phyloP scores from a whole-genome alignment of 176 grass and related monocot genomes.

The Elymus sibiricus region DNA sequence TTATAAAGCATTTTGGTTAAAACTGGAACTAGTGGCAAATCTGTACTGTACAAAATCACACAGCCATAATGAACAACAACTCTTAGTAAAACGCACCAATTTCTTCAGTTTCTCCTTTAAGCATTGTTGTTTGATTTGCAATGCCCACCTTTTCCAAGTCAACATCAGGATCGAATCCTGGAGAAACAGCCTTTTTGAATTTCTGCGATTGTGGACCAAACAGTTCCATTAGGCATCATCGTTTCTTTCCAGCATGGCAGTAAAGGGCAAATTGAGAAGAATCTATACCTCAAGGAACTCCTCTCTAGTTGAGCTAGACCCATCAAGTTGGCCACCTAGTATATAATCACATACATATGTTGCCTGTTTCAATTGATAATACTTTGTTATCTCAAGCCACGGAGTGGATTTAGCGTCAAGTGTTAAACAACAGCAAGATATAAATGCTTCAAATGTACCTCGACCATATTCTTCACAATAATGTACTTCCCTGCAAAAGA shows the following conservation, averaged over 20 bases:
- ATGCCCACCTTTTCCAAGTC: conserved; percentile 84
- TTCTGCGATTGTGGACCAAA: conserved; percentile 48
- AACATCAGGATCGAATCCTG: conserved; percentile 94
- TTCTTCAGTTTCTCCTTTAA: conserved; percentile 99
- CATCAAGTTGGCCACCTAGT: conserved; percentile 85
- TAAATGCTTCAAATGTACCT: conserved; percentile 42
- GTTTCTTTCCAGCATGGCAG: conserved; percentile 9
- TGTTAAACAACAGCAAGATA: conserved; percentile 1
- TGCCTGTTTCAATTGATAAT: conserved; percentile 45
- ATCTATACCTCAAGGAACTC: conserved; percentile 65
- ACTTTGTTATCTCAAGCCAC: conserved; percentile 3
- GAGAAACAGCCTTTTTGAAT: conserved; percentile 86
- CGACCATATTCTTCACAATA: conserved; percentile 84
- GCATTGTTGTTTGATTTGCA: conserved; percentile 99
- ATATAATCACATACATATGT: conserved; percentile 94
- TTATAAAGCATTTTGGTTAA: neutral
- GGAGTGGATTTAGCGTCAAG: neutral
- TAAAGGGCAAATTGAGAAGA: neutral
- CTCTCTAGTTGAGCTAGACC: conserved; percentile 93
- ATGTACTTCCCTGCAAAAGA: conserved; percentile 94
- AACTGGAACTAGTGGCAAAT: neutral
- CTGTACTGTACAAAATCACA: neutral
- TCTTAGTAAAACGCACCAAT: conserved; percentile 51
- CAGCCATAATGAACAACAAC: neutral
- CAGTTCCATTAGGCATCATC: neutral